These are phyloP conservation scores for Fusarium guadeloupense DNA, from an alignment of 2,329 filamentous ascomycete genomes.

Conservation along the genomic window DNA sequence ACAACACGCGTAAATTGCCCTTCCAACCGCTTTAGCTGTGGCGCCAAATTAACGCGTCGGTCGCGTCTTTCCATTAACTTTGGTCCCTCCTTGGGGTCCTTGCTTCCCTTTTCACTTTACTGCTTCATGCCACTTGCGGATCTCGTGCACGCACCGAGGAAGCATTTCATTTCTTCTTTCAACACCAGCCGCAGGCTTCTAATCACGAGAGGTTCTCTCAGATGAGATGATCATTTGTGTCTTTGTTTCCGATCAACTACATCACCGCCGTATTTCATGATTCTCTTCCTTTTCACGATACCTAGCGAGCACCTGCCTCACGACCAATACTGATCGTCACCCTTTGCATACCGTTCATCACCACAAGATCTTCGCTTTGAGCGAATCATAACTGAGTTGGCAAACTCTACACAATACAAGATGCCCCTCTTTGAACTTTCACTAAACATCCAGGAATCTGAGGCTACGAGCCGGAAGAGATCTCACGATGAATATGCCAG, in stretches of 20 bases:
- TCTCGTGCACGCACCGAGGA: slow-evolving; percentile 10
- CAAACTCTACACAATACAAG: slow-evolving; percentile 13
- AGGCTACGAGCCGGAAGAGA: slow-evolving; percentile 55
- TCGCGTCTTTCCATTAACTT: slow-evolving; percentile 41
- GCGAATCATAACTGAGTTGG: slow-evolving; percentile 3
- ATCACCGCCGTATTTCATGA: slow-evolving; percentile 22
- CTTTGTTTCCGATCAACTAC: neutral
- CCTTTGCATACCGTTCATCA: neutral
- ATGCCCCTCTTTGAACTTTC: slow-evolving; percentile 62
- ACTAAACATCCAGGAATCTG: slow-evolving; percentile 58
- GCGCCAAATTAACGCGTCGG: slow-evolving; percentile 48
- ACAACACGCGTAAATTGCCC: slow-evolving; percentile 34
- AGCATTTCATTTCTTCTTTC: slow-evolving; percentile 5
- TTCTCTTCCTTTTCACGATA: slow-evolving; percentile 8
- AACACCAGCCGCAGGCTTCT: neutral
- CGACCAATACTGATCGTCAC: slow-evolving; percentile 1
- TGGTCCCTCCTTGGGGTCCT: slow-evolving; percentile 16
- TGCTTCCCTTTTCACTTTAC: slow-evolving; percentile 27
- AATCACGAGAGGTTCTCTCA: neutral
- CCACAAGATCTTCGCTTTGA: neutral
- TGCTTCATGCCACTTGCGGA: slow-evolving; percentile 32
- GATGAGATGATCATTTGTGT: slow-evolving; percentile 9
- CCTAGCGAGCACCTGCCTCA: slow-evolving; percentile 10
- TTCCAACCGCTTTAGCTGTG: slow-evolving; percentile 4
- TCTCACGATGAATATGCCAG: slow-evolving; percentile 57